Percentiles rank a stretch among this genome's conserved stretches.
Evolutionary conservation across 1,284 basidiomycete species (phyloP).

Genomic region (Boletus semigastroideus): DNA sequence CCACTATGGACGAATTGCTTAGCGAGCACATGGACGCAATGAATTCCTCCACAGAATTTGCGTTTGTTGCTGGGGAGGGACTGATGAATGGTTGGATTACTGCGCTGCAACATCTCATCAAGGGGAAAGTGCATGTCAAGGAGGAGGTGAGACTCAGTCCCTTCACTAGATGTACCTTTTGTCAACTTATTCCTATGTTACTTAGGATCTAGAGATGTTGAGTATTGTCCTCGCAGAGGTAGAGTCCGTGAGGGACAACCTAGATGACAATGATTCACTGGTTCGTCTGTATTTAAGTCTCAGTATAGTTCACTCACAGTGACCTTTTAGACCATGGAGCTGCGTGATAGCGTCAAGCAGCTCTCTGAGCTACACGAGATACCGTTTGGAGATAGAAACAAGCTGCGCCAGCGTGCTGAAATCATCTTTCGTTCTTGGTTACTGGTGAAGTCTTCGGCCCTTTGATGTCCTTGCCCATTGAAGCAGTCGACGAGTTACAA

Average conservation of each 20-base stretch:
- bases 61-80: slow-evolving; percentile 3
- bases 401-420: slow-evolving; percentile 25
- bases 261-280: slow-evolving; percentile 4
- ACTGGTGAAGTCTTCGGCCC: neutral
- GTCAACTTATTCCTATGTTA: neutral
- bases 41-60: neutral
- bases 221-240: slow-evolving; percentile 31
- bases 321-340: slow-evolving; percentile 14
- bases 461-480: neutral
- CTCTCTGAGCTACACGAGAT: slow-evolving; percentile 30
- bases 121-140: slow-evolving; percentile 27
- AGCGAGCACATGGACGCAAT: neutral
- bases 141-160: slow-evolving; percentile 22
- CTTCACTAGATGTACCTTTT: neutral
- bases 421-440: slow-evolving; percentile 18
- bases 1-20: neutral
- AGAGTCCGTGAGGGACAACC: slow-evolving; percentile 23
- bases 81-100: slow-evolving; percentile 17
- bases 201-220: slow-evolving; percentile 26
- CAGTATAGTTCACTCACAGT: neutral
- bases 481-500: neutral
- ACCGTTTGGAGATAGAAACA: slow-evolving; percentile 32
- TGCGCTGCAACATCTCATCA: slow-evolving; percentile 31
- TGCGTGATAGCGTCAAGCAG: slow-evolving; percentile 20
- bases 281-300: slow-evolving; percentile 16